These are phyloP conservation scores for Fraxinus latifolia DNA, from an alignment of 305 asterid species.

Conservation along the genomic window DNA sequence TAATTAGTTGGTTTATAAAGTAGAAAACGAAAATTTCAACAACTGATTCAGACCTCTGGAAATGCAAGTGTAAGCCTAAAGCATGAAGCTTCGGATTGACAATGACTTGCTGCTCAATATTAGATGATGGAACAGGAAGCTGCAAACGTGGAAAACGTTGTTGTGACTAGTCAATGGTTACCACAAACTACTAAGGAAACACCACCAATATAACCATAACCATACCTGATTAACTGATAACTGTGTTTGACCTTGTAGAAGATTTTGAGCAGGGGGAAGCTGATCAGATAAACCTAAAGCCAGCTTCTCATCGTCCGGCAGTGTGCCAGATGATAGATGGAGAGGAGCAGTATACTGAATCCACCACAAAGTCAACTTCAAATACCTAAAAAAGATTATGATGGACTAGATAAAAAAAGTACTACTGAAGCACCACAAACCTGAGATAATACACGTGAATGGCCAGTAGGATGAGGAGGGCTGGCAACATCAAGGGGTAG, in stretches of 20 bases:
- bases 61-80: constrained; percentile 65
- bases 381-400: not conserved
- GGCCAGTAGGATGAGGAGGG: constrained; percentile 63
- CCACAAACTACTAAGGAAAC: constrained; percentile 3
- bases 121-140: constrained; percentile 74
- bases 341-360: constrained; percentile 65
- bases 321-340: constrained; percentile 67
- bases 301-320: constrained; percentile 70
- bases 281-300: not conserved
- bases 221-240: constrained; percentile 78
- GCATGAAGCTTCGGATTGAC: constrained; percentile 81
- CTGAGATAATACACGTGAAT: constrained; percentile 68
- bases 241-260: constrained; percentile 67
- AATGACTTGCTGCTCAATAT: constrained; percentile 88
- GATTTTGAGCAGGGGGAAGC: constrained; percentile 69
- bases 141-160: constrained; percentile 31
- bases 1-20: not conserved
- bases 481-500: constrained; percentile 61
- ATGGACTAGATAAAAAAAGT: too few relatives aligned
- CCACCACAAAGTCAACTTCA: constrained; percentile 27
- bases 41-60: constrained; percentile 71
- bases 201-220: constrained; percentile 7
- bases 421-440: constrained; percentile 38
- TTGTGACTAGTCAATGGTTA: constrained; percentile 10
- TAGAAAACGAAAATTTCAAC: constrained; percentile 19